phyloP scores from a whole-genome alignment of 1,139 yeast species.

The Hyphopichia khmerensis region DNA sequence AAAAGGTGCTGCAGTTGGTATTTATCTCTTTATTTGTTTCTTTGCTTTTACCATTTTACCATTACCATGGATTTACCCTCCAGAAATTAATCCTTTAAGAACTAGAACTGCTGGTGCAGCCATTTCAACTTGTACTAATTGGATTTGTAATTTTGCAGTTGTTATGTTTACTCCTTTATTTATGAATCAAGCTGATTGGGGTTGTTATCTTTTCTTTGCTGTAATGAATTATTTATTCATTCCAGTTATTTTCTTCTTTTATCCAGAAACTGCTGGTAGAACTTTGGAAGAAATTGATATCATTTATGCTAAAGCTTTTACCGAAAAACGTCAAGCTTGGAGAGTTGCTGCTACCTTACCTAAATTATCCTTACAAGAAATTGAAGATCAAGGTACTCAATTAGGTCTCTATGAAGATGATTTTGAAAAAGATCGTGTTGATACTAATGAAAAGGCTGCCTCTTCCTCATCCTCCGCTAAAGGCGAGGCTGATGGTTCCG shows the following conservation, averaged over 20 bases:
- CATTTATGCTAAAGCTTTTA: conserved; percentile 46
- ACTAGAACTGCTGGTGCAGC: conserved; percentile 60
- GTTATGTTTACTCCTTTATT: conserved; percentile 50
- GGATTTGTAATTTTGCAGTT: conserved; percentile 47
- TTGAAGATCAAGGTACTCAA: conserved; percentile 47
- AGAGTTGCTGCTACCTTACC: conserved; percentile 54
- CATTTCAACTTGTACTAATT: conserved; percentile 47
- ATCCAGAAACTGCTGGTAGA: conserved; percentile 51
- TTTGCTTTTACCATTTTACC: conserved; percentile 59
- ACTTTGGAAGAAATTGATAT: conserved; percentile 48
- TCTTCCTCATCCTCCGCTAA: conserved; percentile 13
- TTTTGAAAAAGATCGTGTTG: conserved; percentile 35
- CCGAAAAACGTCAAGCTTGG: conserved; percentile 47
- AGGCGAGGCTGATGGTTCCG: neutral
- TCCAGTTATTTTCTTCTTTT: conserved; percentile 46
- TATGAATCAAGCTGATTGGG: conserved; percentile 38
- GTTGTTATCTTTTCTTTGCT: conserved; percentile 47
- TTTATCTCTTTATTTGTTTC: conserved; percentile 52
- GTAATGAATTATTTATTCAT: conserved; percentile 36
- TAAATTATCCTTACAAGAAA: conserved; percentile 41
- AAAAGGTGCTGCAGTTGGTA: conserved; percentile 52
- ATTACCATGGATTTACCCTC: conserved; percentile 60
- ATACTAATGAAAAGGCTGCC: conserved; percentile 25
- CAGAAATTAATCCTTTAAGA: conserved; percentile 62
- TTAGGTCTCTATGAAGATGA: conserved; percentile 49